Evolutionary conservation across 371 early-diverging fungal genomes (phyloP), one percentile per base, ranked within the genome.

Genomic region (Blakeslea trispora): DNA sequence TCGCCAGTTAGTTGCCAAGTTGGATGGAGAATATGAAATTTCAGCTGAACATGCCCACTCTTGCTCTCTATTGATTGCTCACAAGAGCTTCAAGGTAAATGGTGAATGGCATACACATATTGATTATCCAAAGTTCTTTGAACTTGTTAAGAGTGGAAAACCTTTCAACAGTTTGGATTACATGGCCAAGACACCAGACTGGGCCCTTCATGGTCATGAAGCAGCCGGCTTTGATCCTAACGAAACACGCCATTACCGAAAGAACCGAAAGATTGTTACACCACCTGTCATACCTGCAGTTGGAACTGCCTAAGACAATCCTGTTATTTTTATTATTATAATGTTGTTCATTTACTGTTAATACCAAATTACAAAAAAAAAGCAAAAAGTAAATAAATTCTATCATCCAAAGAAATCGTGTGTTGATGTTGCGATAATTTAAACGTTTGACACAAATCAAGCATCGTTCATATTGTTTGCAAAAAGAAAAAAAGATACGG

Each of bases 41-140:
- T 82, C 91, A 5, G 83, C 83, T 23, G 91, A 88, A 52, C 92
- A 91, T 61, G 85, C 84, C 11, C 92, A 92, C 56, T 85, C 88
- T 3, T 87, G 87, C 61, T 87, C 85, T 7, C 81, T 92, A 45
- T 70, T 92, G 45, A 84, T 92, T 51, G 87, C 91, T 5, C 74
- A 83, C 43, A 82, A 78, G 31, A 72, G 80, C 46, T 92, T 86
- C 72, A 84, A 84, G 72, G 81, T 84, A 49, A 74, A 89, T 43
- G 85, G 85, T 52, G 80, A 73, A 54, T 92, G 92, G 92, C 67
- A 84, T 52, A 92, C 92, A 1, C 89, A 89, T 75, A 92, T 92
- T 54, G 91, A 92, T 66, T 92, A 89, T 67, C 70, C 75, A 24
- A 79, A 77, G 63, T 92, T 91, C 77, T 85, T 87, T 71, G 81